Evolutionary conservation across 805 yeast species (phyloP), one percentile per base, ranked within the genome.

Genomic region (Groenewaldozyma salmanticensis): DNA sequence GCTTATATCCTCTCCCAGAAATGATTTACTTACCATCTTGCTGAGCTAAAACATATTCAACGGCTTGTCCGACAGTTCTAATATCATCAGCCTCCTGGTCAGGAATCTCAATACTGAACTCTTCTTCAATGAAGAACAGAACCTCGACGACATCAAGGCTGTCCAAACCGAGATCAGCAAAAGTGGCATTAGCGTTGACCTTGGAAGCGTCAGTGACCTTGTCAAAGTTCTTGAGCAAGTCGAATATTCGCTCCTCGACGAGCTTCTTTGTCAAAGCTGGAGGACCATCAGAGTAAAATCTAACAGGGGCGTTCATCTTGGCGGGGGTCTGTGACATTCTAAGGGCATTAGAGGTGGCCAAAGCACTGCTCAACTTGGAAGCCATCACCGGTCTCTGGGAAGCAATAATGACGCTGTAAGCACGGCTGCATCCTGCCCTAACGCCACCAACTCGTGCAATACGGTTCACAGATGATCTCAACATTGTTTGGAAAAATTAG

Each of bases 101-200:
- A 20, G 92, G 50, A 49, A 60, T 60, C 54, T 57, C 70, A 45
- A 70, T 61, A 43, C 68, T 70, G 51, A 80, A 80, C 61, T 80
- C 88, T 71, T 88, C 96, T 71, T 90, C 98, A 57, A 90, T 80
- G 43, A 95, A 95, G 64, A 92, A 95, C 54, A 92, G 74, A 42
- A 92, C 88, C 69, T 90, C 98, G 48, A 90, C 95, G 48, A 92
- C 82, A 59, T 90, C 98, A 52, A 90, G 73, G 6, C 95, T 84
- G 65, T 90, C 98, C 59, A 84, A 74, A n/a, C 88, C 90, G 52
- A 84, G 73, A 57, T 84, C 94, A 38, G 34, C 24, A 22, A 47
- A 47, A 33, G 39, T 27, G 17, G 50, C 43, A n/a, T 36, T n/a
- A 17, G 67, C 54, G 11, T 66, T 55, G 42, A 70, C 54, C 57